Evolutionary conservation across 306 rosid species (phyloP), one percentile per base, ranked within the genome.

Genomic region (Cajanus cajan): DNA sequence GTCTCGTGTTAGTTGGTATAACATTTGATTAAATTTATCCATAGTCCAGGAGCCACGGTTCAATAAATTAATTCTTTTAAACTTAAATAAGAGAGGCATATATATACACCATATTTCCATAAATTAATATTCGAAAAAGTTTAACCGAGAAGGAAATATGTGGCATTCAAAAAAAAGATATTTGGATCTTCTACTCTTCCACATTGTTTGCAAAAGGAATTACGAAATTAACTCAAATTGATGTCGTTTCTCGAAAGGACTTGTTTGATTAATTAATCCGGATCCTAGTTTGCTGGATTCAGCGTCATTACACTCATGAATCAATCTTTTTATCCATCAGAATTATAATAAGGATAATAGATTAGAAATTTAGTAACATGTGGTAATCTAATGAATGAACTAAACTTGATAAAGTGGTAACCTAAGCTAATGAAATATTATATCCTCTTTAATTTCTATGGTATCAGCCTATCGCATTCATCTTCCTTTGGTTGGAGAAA

Each of bases 401-500:
- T n/a, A 48, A 76, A 39, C 57, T 44, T 65, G 48, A 41, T 40
- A 33, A 40, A 50, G 15, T 43, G 24, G 9, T 15, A 55, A 7
- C 9, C n/a, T 76, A 33, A 24, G 57, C 45, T 54, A 84, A 55
- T 41, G 13, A 61, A 77, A 12, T 47, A n/a, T 10, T 58, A 41
- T 13, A 11, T 51, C 48, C 15, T 68, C 36, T 70, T 14, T 7
- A 51, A 16, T 63, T 36, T 28, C 39, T 74, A 74, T 63, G 71
- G n/a, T n/a, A 28, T 28, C 31, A 28, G n/a, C n/a, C 16, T 74
- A 57, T 74, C 43, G 50, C 61, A 37, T 51, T 68, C 21, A 40
- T 37, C 44, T 19, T 84, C 72, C 73, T 76, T 74, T 84, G 59
- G 88, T 66, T 70, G 84, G 62, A 65, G 52, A 54, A 74, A 67